phyloP scores from a whole-genome alignment of 129 eudicot genomes.

The Flaveria bidentis region DNA sequence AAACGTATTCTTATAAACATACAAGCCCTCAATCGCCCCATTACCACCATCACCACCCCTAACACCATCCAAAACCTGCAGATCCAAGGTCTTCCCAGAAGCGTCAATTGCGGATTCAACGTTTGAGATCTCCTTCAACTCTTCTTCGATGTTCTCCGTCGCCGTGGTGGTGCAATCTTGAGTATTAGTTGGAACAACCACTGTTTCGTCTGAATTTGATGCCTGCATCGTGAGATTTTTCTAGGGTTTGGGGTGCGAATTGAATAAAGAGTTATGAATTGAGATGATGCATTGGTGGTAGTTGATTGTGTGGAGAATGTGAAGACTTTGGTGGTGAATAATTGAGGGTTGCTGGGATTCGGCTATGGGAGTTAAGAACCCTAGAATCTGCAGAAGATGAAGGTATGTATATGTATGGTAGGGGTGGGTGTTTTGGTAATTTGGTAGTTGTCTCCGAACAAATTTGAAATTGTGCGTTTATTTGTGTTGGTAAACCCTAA shows the following conservation, averaged over 20 bases:
- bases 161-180: not conserved
- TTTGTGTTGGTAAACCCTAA: too few relatives aligned
- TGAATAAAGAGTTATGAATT: constrained; percentile 12
- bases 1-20: constrained; percentile 64
- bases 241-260: constrained; percentile 32
- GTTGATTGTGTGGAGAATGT: not conserved
- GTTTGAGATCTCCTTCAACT: constrained; percentile 25
- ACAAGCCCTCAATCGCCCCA: constrained; percentile 47
- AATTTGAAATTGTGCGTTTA: not conserved
- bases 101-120: constrained; percentile 51
- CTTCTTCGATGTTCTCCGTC: constrained; percentile 30
- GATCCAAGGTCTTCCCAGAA: constrained; percentile 63
- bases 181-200: constrained; percentile 20
- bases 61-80: constrained; percentile 37
- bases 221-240: constrained; percentile 38
- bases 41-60: constrained; percentile 13
- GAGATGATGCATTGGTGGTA: constrained; percentile 11
- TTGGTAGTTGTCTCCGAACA: not conserved
- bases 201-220: constrained; percentile 29
- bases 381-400: constrained; percentile 28
- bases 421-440: constrained; percentile 20
- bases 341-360: constrained; percentile 24
- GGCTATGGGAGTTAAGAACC: constrained; percentile 36
- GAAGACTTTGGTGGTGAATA: constrained; percentile 20
- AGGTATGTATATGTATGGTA: constrained; percentile 20